These are phyloP conservation scores for Penicillium alfredii DNA, from an alignment of 495 filamentous ascomycete genomes.

Conservation along the genomic window DNA sequence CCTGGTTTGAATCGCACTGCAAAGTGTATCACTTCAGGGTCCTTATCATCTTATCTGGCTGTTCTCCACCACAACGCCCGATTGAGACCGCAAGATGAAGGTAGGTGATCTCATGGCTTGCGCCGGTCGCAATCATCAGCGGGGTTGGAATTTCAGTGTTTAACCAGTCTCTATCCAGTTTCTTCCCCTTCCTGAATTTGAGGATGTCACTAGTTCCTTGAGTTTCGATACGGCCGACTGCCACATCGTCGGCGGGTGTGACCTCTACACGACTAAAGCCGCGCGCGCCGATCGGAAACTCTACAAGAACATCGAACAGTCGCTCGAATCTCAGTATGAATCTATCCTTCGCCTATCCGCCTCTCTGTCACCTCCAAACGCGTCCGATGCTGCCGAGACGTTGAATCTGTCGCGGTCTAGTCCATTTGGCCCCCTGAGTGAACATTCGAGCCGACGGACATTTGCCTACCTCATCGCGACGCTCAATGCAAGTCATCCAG, in stretches of 20 bases:
- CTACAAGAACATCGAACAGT: conserved; percentile 88
- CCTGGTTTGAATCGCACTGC: no score
- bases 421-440: conserved; percentile 83
- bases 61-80: conserved; percentile 2
- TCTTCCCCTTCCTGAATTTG: conserved; percentile 81
- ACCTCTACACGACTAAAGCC: conserved; percentile 95
- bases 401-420: conserved; percentile 76
- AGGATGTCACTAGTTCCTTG: conserved; percentile 79
- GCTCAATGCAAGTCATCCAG: conserved; percentile 92
- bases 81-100: conserved; percentile 20
- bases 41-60: not conserved
- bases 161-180: conserved; percentile 61
- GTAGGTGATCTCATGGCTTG: conserved; percentile 9
- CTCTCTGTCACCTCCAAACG: conserved; percentile 71
- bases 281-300: conserved; percentile 92
- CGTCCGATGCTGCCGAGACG: conserved; percentile 43
- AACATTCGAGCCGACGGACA: conserved; percentile 79
- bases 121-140: not conserved
- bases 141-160: no score
- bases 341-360: conserved; percentile 75
- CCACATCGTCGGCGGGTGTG: conserved; percentile 83
- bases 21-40: no score
- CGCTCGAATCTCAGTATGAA: conserved; percentile 83
- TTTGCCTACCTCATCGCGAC: conserved; percentile 97
- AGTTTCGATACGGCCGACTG: conserved; percentile 92